These are phyloP conservation scores for Camillea tinctor DNA, from an alignment of 2,329 filamentous ascomycete genomes.

Conservation along the genomic window DNA sequence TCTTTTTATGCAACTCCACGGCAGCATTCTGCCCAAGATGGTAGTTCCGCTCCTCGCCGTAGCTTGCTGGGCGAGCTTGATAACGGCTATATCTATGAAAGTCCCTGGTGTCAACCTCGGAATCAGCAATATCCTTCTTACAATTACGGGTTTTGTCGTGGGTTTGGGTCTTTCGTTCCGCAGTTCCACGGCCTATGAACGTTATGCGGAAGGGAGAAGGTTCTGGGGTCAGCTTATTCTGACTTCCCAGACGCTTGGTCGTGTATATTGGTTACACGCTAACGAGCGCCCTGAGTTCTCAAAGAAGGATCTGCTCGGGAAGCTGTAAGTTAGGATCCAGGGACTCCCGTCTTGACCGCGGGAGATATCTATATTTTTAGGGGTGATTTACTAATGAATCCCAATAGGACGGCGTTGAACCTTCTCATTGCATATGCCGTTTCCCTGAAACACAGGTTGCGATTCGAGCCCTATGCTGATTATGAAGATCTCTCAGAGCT, in stretches of 20 bases:
- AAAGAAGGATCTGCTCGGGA: conserved; percentile 68
- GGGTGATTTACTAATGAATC: conserved; percentile 6
- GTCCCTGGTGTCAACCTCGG: conserved; percentile 43
- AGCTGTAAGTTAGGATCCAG: conserved; percentile 45
- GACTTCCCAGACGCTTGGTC: conserved; percentile 66
- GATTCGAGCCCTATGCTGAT: conserved; percentile 77
- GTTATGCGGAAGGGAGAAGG: conserved; percentile 60
- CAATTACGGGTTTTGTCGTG: conserved; percentile 82
- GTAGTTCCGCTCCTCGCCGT: conserved; percentile 66
- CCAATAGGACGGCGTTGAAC: conserved; percentile 63
- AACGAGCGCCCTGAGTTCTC: conserved; percentile 56
- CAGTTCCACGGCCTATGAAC: conserved; percentile 75
- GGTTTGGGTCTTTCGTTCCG: conserved; percentile 76
- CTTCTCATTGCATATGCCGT: conserved; percentile 75
- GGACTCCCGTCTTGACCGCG: conserved; percentile 21
- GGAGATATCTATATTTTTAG: neutral
- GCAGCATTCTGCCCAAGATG: conserved; percentile 72
- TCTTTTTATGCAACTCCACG: conserved; percentile 73
- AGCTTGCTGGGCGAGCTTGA: conserved; percentile 62
- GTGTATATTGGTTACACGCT: conserved; percentile 81
- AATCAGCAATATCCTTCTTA: conserved; percentile 70
- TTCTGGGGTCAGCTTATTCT: conserved; percentile 61
- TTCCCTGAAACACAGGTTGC: conserved; percentile 76
- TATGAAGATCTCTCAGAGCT: conserved; percentile 73
- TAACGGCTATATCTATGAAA: conserved; percentile 56